Conservation (phyloP, 2,329 filamentous ascomycete species). For the Proliferodiscus dingleyae region DNA sequence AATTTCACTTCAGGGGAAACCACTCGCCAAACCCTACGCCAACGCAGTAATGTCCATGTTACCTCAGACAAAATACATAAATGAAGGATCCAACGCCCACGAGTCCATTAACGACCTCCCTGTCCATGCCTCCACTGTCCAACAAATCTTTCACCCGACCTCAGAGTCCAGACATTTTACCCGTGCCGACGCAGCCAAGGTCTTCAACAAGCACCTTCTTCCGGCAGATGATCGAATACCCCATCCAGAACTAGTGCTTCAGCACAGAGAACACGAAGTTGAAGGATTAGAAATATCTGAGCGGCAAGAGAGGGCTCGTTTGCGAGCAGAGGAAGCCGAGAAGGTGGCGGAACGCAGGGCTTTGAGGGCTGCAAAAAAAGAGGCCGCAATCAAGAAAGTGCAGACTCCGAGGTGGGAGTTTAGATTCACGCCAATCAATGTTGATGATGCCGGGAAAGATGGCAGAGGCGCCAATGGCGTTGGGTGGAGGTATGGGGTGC, state of each 20-base stretch:
- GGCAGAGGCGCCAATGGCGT: slow-evolving; percentile 48
- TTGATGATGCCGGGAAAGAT: slow-evolving; percentile 49
- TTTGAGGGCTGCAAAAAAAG: slow-evolving; percentile 33
- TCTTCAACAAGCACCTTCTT: slow-evolving; percentile 56
- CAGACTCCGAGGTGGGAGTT: slow-evolving; percentile 52
- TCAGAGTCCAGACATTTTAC: slow-evolving; percentile 60
- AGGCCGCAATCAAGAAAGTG: slow-evolving; percentile 40
- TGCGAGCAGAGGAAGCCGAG: slow-evolving; percentile 36
- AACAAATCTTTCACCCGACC: slow-evolving; percentile 61
- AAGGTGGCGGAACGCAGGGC: slow-evolving; percentile 38
- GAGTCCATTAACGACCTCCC: slow-evolving; percentile 62
- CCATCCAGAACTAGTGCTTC: slow-evolving; percentile 55
- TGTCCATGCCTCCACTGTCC: slow-evolving; percentile 55
- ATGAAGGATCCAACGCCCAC: slow-evolving; percentile 44
- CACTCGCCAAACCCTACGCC: slow-evolving; percentile 70
- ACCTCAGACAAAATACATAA: slow-evolving; percentile 61
- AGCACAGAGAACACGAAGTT: slow-evolving; percentile 45
- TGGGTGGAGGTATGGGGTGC: slow-evolving; percentile 61
- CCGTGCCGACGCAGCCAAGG: slow-evolving; percentile 59
- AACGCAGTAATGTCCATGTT: slow-evolving; percentile 76
- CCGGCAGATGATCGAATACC: slow-evolving; percentile 57
- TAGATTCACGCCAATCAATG: slow-evolving; percentile 55
- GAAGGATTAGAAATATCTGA: slow-evolving; percentile 35
- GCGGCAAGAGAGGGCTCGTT: slow-evolving; percentile 23
- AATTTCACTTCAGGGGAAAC: slow-evolving; percentile 58